A percentile compares a stretch with the other conserved stretches of the same genome.
These are phyloP conservation scores for Jamesozyma spencerorum DNA, from an alignment of 805 yeast species.

Conservation along the genomic window DNA sequence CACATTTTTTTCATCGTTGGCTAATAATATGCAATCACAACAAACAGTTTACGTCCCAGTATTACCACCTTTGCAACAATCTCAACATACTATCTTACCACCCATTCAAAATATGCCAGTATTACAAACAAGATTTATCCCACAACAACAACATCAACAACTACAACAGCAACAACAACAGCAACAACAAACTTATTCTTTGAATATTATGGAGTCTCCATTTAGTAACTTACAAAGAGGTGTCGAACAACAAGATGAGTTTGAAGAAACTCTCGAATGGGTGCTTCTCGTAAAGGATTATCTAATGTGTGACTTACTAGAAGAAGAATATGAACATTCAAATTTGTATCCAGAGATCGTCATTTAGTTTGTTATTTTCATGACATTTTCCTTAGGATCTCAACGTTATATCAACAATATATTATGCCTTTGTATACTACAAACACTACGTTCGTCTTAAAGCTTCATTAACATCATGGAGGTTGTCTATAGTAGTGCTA, in stretches of 20 bases:
- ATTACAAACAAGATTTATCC: neutral
- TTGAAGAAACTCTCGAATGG: slow-evolving; percentile 11
- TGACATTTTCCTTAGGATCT: neutral
- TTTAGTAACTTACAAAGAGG: neutral
- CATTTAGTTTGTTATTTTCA: neutral
- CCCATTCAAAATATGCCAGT: slow-evolving; percentile 1
- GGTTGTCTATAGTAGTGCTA: no score
- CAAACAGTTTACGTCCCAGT: no score
- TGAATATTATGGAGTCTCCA: no score
- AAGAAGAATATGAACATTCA: slow-evolving; percentile 17
- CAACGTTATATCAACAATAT: no score
- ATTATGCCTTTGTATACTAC: slow-evolving; percentile 6
- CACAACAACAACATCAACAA: slow-evolving; percentile 5
- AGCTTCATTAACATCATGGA: no score
- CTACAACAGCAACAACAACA: neutral
- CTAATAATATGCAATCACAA: slow-evolving; percentile 13
- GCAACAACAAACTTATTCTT: neutral
- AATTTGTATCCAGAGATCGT: neutral
- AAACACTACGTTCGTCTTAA: neutral
- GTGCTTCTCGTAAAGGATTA: slow-evolving; percentile 25
- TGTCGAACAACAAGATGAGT: slow-evolving; percentile 7
- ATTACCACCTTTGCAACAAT: slow-evolving; percentile 1
- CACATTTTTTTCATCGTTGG: slow-evolving; percentile 17
- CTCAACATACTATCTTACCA: neutral
- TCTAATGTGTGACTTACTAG: slow-evolving; percentile 22